phyloP scores from a whole-genome alignment of 1,139 yeast genomes.

The Protomyces inundatus region DNA sequence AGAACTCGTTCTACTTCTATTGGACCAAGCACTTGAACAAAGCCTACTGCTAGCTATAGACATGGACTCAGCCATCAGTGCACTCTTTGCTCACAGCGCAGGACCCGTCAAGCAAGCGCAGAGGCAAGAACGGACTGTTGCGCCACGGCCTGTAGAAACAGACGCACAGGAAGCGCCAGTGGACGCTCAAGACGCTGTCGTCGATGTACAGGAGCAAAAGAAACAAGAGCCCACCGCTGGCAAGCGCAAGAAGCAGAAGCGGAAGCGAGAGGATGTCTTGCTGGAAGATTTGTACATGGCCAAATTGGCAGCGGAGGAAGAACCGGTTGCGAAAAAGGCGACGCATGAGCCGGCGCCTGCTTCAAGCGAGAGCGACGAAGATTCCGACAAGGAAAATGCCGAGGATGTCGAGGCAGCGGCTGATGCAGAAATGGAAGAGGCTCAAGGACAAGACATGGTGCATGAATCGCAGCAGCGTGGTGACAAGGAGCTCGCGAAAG shows the following conservation, averaged over 20 bases:
- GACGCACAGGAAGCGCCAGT: not conserved
- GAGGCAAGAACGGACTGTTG: slow-evolving; percentile 5
- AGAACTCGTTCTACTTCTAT: not conserved
- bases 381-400: slow-evolving; percentile 30
- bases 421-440: slow-evolving; percentile 35
- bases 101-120: slow-evolving; percentile 13
- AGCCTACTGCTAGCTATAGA: not conserved
- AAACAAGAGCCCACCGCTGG: slow-evolving; percentile 13
- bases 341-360: not conserved
- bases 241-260: slow-evolving; percentile 24
- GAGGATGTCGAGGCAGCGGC: slow-evolving; percentile 37
- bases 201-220: slow-evolving; percentile 14
- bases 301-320: slow-evolving; percentile 32
- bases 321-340: slow-evolving; percentile 13
- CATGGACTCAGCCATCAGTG: not conserved
- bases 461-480: slow-evolving; percentile 49
- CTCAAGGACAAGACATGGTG: slow-evolving; percentile 17
- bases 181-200: slow-evolving; percentile 21
- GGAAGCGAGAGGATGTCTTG: slow-evolving; percentile 28
- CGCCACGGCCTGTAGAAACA: slow-evolving; percentile 31
- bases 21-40: too few species aligned
- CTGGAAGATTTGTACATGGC: slow-evolving; percentile 34
- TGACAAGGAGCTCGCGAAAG: slow-evolving; percentile 70
- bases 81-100: not conserved
- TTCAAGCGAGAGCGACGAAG: slow-evolving; percentile 29